These are phyloP conservation scores for Brachypodium distachyon DNA, from an alignment of 202 grass and related monocot genomes.

Conservation along the genomic window DNA sequence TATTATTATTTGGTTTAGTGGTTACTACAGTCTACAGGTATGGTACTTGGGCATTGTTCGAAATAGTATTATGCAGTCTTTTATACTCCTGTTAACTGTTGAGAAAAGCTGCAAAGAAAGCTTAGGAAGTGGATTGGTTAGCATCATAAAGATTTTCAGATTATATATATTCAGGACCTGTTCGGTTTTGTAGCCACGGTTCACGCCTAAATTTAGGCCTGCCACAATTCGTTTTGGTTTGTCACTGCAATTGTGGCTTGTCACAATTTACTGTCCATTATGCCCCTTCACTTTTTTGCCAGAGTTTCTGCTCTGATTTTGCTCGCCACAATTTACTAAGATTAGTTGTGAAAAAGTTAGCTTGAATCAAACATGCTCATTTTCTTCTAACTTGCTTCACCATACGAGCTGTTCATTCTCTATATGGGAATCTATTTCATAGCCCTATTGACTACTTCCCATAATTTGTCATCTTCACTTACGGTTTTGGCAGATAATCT, in stretches of 20 bases:
- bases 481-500: background rate
- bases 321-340: too few relatives aligned
- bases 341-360: too few relatives aligned
- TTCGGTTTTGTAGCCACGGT: too few relatives aligned
- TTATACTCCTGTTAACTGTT: background rate
- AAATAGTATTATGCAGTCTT: background rate
- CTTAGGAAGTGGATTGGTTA: background rate
- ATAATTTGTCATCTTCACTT: background rate
- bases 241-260: too few relatives aligned
- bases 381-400: background rate
- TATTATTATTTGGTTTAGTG: background rate
- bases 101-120: background rate
- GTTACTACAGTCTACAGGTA: background rate
- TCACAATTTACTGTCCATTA: too few relatives aligned
- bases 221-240: too few relatives aligned
- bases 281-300: too few relatives aligned
- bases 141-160: background rate
- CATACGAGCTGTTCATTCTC: background rate
- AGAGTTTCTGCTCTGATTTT: too few relatives aligned
- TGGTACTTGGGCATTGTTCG: background rate
- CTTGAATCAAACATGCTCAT: too few relatives aligned
- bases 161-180: too few relatives aligned
- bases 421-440: background rate
- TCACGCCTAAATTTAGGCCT: too few relatives aligned
- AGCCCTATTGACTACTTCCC: background rate